Percentiles rank a stretch among this genome's conserved stretches.
phyloP scores from a whole-genome alignment of 164 flowering plant genomes.

The Cinnamomum micranthum region DNA sequence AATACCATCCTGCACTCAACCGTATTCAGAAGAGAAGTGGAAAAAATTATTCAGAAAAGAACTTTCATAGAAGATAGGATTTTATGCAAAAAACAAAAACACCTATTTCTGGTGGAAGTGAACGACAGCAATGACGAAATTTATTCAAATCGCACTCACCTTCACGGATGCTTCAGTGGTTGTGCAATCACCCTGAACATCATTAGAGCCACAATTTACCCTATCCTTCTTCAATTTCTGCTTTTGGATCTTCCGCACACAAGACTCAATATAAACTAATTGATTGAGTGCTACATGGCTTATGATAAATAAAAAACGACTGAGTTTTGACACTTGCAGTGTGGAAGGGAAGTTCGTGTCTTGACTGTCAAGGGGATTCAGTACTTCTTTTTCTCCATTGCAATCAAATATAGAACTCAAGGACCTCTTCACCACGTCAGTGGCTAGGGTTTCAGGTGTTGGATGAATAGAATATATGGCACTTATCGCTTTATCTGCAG shows the following conservation, averaged over 20 bases:
- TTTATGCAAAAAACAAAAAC: neutral
- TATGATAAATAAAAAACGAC: slow-evolving; percentile 69
- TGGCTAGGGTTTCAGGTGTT: slow-evolving; percentile 77
- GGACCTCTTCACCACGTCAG: slow-evolving; percentile 63
- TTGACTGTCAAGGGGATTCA: slow-evolving; percentile 30
- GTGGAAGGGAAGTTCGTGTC: slow-evolving; percentile 27
- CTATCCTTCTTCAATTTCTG: slow-evolving; percentile 55
- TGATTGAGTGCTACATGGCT: slow-evolving; percentile 92
- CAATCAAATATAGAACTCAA: slow-evolving; percentile 50
- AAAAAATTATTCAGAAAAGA: neutral
- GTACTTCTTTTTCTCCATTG: slow-evolving; percentile 32
- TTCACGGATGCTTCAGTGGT: slow-evolving; percentile 27
- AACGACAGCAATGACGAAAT: neutral
- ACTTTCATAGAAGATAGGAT: neutral
- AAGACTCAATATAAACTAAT: slow-evolving; percentile 80
- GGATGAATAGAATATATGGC: slow-evolving; percentile 82
- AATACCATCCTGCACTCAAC: slow-evolving; percentile 62
- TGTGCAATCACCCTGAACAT: slow-evolving; percentile 13
- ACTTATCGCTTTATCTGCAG: slow-evolving; percentile 84
- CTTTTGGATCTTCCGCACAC: slow-evolving; percentile 72
- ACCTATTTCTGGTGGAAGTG: neutral
- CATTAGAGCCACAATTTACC: slow-evolving; percentile 27
- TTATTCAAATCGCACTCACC: slow-evolving; percentile 29
- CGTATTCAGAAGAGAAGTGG: neutral
- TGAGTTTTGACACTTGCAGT: slow-evolving; percentile 64